These are phyloP conservation scores for Yamadazyma triangularis DNA, from an alignment of 1,139 yeast genomes.

Conservation along the genomic window DNA sequence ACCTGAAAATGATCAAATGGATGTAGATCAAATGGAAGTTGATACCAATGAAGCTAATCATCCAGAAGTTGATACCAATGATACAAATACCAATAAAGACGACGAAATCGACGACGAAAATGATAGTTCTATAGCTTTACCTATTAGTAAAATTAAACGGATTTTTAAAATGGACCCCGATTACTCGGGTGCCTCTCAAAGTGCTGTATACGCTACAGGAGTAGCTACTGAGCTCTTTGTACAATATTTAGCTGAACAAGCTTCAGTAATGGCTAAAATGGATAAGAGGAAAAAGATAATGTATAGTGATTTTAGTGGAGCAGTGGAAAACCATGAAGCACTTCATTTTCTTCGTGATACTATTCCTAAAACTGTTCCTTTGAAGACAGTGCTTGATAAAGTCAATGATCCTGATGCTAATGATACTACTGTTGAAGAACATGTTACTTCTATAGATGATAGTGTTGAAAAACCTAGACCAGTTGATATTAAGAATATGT, in stretches of 20 bases:
- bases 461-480: conserved; percentile 3
- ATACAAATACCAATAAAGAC: conserved; percentile 11
- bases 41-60: not conserved
- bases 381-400: conserved; percentile 47
- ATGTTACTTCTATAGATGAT: conserved; percentile 1
- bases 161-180: conserved; percentile 87
- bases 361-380: conserved; percentile 57
- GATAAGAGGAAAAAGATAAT: conserved; percentile 67
- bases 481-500: conserved; percentile 12
- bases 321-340: conserved; percentile 63
- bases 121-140: conserved; percentile 37
- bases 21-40: conserved; percentile 1
- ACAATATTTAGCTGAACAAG: conserved; percentile 77
- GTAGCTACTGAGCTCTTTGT: conserved; percentile 85
- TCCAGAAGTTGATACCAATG: conserved; percentile 3
- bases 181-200: conserved; percentile 66
- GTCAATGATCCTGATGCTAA: conserved; percentile 20
- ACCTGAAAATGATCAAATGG: conserved; percentile 3
- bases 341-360: conserved; percentile 66
- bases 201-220: conserved; percentile 80
- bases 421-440: conserved; percentile 5
- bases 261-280: conserved; percentile 61
- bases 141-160: conserved; percentile 76
- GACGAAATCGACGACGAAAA: conserved; percentile 15
- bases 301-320: conserved; percentile 73